Evolutionary conservation across 2,329 filamentous ascomycete genomes (phyloP).

Genomic region (Aspergillus pseudoglaucus): DNA sequence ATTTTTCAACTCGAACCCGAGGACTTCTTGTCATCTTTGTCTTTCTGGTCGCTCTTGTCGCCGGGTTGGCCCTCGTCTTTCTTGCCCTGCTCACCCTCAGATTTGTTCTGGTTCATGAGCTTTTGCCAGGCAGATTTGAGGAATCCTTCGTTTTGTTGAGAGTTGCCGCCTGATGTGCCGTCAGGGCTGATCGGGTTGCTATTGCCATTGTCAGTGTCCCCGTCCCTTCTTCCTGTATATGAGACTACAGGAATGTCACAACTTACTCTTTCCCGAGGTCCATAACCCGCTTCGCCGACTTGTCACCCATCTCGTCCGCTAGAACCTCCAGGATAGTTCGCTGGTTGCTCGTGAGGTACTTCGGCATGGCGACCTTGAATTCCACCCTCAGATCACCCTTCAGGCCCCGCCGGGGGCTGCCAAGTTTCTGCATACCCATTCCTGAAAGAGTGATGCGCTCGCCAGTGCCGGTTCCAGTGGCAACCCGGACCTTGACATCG

Average conservation of each 20-base stretch:
- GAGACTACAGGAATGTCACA: not conserved
- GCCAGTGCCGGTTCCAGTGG: slow-evolving; percentile 84
- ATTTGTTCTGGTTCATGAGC: slow-evolving; percentile 63
- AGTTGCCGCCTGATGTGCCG: slow-evolving; percentile 27
- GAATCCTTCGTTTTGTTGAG: slow-evolving; percentile 79
- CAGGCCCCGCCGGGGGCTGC: slow-evolving; percentile 51
- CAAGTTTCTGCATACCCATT: slow-evolving; percentile 88
- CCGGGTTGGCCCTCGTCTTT: slow-evolving; percentile 21
- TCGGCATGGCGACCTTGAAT: slow-evolving; percentile 92
- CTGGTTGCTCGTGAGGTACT: slow-evolving; percentile 86
- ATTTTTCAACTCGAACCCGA: slow-evolving; percentile 30
- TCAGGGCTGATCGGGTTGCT: slow-evolving; percentile 6
- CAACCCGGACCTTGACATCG: slow-evolving; percentile 82
- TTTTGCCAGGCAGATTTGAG: slow-evolving; percentile 91
- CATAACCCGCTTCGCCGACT: slow-evolving; percentile 87
- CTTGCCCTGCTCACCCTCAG: slow-evolving; percentile 20
- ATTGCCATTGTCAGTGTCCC: not conserved
- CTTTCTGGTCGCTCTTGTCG: slow-evolving; percentile 14
- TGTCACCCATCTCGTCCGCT: slow-evolving; percentile 91
- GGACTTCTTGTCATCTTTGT: slow-evolving; percentile 34
- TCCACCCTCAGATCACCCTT: slow-evolving; percentile 82
- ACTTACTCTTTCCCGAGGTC: slow-evolving; percentile 59
- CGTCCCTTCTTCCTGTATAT: not conserved
- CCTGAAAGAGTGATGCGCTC: slow-evolving; percentile 83
- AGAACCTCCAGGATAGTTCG: slow-evolving; percentile 90